Evolutionary conservation across 2,329 filamentous ascomycete species (phyloP).

Genomic region (Simplicillium sp.): DNA sequence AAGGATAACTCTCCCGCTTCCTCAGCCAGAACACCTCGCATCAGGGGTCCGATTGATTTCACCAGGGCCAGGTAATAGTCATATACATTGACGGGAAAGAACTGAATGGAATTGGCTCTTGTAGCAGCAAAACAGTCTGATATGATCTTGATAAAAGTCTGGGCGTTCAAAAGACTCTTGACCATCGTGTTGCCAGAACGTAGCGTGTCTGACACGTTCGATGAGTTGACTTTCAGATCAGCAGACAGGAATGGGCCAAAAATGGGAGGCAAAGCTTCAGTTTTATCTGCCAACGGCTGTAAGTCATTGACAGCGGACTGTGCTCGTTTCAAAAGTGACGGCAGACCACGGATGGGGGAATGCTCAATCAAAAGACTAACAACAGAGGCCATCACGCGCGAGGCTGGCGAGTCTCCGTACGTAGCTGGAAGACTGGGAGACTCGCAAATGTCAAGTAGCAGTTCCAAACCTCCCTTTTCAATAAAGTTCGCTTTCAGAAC

Average conservation of each 20-base stretch:
- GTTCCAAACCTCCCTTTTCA: conserved; percentile 69
- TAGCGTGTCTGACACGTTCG: conserved; percentile 30
- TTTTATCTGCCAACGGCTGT: conserved; percentile 48
- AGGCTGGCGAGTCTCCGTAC: conserved; percentile 51
- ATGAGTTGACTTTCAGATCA: conserved; percentile 19
- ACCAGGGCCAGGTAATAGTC: conserved; percentile 75
- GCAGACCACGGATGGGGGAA: conserved; percentile 71
- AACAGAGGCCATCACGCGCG: conserved; percentile 62
- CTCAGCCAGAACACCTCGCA: conserved; percentile 76
- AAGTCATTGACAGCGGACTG: conserved; percentile 61
- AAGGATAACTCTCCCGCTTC: conserved; percentile 65
- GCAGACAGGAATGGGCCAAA: conserved; percentile 58
- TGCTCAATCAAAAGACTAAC: conserved; percentile 71
- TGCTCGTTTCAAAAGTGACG: conserved; percentile 67
- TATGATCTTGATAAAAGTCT: conserved; percentile 67
- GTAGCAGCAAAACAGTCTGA: conserved; percentile 64
- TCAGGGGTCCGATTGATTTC: conserved; percentile 63
- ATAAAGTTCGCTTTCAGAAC: conserved; percentile 66
- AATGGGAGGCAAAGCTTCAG: conserved; percentile 48
- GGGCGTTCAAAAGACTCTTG: conserved; percentile 68
- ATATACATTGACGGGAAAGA: conserved; percentile 70
- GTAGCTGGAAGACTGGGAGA: conserved; percentile 66
- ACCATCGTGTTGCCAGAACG: conserved; percentile 64
- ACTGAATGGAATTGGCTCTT: conserved; percentile 53
- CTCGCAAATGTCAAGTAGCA: conserved; percentile 74